phyloP scores from a whole-genome alignment of 306 rosid genomes.

The Trifolium dubium region DNA sequence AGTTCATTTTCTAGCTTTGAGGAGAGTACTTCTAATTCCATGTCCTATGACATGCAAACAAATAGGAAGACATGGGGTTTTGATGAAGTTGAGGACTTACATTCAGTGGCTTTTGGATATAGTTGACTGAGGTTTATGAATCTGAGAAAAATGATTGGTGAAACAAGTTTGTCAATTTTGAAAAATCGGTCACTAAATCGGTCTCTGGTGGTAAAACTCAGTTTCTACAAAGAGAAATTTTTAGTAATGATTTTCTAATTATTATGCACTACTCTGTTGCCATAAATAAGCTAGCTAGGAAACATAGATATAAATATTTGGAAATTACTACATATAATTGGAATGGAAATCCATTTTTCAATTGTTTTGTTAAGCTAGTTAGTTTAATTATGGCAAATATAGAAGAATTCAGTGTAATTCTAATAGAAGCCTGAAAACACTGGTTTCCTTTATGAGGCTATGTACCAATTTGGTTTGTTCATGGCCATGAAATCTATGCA shows the following conservation, averaged over 20 bases:
- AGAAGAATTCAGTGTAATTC: conserved; percentile 45
- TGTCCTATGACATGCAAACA: conserved; percentile 63
- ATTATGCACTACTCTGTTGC: conserved; percentile 50
- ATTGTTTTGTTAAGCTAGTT: conserved; percentile 46
- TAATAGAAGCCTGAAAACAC: conserved; percentile 35
- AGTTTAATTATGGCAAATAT: conserved; percentile 43
- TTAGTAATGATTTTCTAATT: conserved; percentile 37
- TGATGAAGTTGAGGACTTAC: conserved; percentile 66
- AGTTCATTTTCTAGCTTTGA: conserved; percentile 74
- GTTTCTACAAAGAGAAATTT: neutral
- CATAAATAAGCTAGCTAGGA: conserved; percentile 57
- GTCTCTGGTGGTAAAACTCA: neutral
- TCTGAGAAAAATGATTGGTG: conserved; percentile 35
- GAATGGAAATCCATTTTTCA: conserved; percentile 45
- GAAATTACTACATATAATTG: conserved; percentile 33
- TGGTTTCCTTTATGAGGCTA: conserved; percentile 24
- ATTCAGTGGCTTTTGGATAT: conserved; percentile 75
- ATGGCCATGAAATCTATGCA: neutral
- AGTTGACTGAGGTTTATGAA: conserved; percentile 43
- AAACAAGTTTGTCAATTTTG: conserved; percentile 46
- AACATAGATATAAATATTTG: conserved; percentile 55
- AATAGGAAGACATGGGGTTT: conserved; percentile 59
- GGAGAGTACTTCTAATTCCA: conserved; percentile 61
- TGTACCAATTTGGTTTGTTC: conserved; percentile 38
- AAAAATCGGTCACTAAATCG: neutral